phyloP scores from a whole-genome alignment of 805 yeast genomes.

The Starmerella sp. region DNA sequence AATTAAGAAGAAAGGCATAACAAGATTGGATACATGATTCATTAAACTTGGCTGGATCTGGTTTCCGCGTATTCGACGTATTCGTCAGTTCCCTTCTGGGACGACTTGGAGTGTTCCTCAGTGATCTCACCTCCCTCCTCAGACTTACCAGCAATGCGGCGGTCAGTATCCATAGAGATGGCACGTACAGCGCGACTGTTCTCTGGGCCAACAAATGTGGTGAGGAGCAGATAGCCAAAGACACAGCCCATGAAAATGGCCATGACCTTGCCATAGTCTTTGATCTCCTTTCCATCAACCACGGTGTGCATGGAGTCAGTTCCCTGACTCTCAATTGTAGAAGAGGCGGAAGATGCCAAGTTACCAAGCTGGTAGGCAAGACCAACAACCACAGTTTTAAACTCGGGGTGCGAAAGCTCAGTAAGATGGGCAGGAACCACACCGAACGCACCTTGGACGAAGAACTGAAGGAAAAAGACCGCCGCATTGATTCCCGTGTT shows the following conservation, averaged over 20 bases:
- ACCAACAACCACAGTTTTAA: slow-evolving; percentile 52
- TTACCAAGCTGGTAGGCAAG: slow-evolving; percentile 62
- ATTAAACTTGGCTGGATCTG: too few relatives aligned
- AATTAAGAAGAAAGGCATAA: neutral
- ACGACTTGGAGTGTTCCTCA: neutral
- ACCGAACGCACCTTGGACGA: slow-evolving; percentile 69
- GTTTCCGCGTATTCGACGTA: neutral
- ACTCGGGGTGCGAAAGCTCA: slow-evolving; percentile 55
- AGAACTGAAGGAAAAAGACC: slow-evolving; percentile 51
- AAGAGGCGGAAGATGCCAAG: slow-evolving; percentile 57
- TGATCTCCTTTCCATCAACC: slow-evolving; percentile 21
- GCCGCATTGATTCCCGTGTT: slow-evolving; percentile 45
- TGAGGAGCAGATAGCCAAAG: slow-evolving; percentile 40
- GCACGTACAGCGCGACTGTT: slow-evolving; percentile 12
- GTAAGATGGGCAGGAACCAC: slow-evolving; percentile 54
- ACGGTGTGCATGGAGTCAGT: slow-evolving; percentile 37
- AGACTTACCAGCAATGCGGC: neutral
- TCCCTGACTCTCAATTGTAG: slow-evolving; percentile 56
- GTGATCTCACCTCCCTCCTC: neutral
- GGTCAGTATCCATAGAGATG: neutral
- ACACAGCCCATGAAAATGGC: slow-evolving; percentile 58
- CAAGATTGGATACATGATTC: neutral
- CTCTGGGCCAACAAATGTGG: slow-evolving; percentile 50
- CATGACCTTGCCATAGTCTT: slow-evolving; percentile 62
- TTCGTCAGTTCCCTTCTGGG: neutral